Percentiles rank a stretch among this genome's conserved stretches.
Evolutionary conservation across 2,329 filamentous ascomycete species (phyloP).

Genomic region (Clonostachys rosea): DNA sequence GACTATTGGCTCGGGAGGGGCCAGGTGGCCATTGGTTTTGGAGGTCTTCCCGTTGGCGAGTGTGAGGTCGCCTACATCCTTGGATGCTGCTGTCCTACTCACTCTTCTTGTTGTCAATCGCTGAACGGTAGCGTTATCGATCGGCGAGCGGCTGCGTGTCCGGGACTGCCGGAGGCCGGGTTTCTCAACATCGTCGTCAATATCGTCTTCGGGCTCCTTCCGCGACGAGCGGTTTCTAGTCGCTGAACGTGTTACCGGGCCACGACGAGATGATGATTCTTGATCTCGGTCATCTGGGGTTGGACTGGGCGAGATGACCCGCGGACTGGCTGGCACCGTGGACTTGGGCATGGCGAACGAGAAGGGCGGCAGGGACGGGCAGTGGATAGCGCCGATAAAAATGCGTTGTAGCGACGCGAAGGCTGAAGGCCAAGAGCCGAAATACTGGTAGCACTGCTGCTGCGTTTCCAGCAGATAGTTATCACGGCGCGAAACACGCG

Average conservation of each 20-base stretch:
- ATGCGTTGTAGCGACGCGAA: slow-evolving; percentile 42
- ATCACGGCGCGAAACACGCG: slow-evolving; percentile 43
- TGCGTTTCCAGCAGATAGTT: slow-evolving; percentile 35
- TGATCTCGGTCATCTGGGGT: slow-evolving; percentile 36
- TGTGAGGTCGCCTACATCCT: slow-evolving; percentile 9
- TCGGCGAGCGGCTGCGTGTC: slow-evolving; percentile 68
- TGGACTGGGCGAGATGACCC: slow-evolving; percentile 86
- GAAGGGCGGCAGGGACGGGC: slow-evolving; percentile 57
- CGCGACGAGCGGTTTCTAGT: slow-evolving; percentile 54
- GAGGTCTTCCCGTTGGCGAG: slow-evolving; percentile 22
- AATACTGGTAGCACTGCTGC: slow-evolving; percentile 4
- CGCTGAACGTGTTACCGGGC: slow-evolving; percentile 73
- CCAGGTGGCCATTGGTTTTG: slow-evolving; percentile 60
- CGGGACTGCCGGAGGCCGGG: slow-evolving; percentile 57
- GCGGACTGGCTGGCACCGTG: slow-evolving; percentile 70
- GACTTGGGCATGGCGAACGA: slow-evolving; percentile 48
- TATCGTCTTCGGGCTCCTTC: slow-evolving; percentile 55
- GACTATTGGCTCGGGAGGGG: slow-evolving; percentile 59
- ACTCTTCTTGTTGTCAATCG: slow-evolving; percentile 45
- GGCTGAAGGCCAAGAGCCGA: slow-evolving; percentile 37
- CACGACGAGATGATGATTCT: slow-evolving; percentile 46
- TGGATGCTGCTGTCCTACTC: slow-evolving; percentile 13
- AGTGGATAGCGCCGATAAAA: slow-evolving; percentile 51
- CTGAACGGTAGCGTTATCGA: slow-evolving; percentile 43
- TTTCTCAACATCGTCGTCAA: slow-evolving; percentile 36